Conservation (phyloP, 2,329 filamentous ascomycete species). For the Zymoseptoria crescenta region DNA sequence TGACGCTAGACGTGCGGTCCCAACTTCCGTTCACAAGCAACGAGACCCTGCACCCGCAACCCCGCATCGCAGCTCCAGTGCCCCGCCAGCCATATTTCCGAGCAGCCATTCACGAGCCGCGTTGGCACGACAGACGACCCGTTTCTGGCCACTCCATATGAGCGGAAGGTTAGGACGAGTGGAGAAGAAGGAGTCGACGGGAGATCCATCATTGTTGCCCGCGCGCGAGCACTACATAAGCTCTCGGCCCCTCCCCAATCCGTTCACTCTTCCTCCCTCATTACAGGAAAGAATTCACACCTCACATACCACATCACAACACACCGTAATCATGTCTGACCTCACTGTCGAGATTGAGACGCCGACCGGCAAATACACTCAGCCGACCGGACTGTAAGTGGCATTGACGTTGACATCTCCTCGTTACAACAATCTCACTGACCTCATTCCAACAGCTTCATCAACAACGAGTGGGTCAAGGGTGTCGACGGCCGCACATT, state of each 20-base stretch:
- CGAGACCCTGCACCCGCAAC: background rate
- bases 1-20: background rate
- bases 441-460: slow-evolving; percentile 52
- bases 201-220: background rate
- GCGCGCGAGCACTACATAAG: slow-evolving; percentile 15
- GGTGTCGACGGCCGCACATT: slow-evolving; percentile 81
- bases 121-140: background rate
- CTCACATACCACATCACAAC: slow-evolving; percentile 11
- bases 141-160: slow-evolving; percentile 12
- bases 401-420: background rate
- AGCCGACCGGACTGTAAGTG: slow-evolving; percentile 48
- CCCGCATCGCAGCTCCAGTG: slow-evolving; percentile 8
- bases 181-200: slow-evolving; percentile 7
- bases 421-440: background rate
- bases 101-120: slow-evolving; percentile 6
- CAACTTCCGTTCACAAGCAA: background rate
- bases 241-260: slow-evolving; percentile 10
- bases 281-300: slow-evolving; percentile 4
- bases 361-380: slow-evolving; percentile 53
- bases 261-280: slow-evolving; percentile 1
- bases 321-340: slow-evolving; percentile 30
- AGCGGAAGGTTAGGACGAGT: slow-evolving; percentile 19
- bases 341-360: slow-evolving; percentile 59
- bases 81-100: slow-evolving; percentile 3
- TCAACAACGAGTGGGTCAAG: slow-evolving; percentile 87